Conservation (phyloP, 176 grass and related monocot species). For the Eragrostis nindensis region DNA sequence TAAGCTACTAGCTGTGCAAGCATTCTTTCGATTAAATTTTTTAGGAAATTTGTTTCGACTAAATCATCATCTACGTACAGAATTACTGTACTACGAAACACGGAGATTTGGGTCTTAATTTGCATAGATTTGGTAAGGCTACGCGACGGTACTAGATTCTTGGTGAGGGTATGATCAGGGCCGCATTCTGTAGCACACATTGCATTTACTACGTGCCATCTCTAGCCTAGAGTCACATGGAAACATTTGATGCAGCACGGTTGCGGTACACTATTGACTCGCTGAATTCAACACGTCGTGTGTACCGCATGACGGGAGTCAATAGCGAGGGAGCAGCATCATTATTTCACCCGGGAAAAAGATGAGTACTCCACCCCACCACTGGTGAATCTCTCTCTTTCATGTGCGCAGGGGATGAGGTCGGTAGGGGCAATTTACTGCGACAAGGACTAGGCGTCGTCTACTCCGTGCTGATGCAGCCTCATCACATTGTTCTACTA, state of each 20-base stretch:
- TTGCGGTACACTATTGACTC: constrained; percentile 15
- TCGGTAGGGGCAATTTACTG: constrained; percentile 40
- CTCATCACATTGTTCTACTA: not conserved
- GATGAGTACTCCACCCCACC: not conserved
- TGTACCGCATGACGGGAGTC: constrained; percentile 33
- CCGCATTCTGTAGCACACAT: not conserved
- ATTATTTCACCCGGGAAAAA: constrained; percentile 32
- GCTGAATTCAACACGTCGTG: constrained; percentile 36
- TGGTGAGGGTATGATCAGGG: not conserved
- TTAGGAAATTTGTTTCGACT: too few species aligned
- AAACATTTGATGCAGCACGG: constrained; percentile 44
- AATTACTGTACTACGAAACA: not conserved
- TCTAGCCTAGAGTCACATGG: constrained; percentile 46
- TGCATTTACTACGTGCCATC: not conserved
- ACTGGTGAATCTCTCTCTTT: not conserved
- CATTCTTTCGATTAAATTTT: not conserved
- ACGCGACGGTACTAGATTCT: not conserved
- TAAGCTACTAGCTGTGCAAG: not conserved
- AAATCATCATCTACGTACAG: not conserved
- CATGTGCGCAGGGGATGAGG: constrained; percentile 36
- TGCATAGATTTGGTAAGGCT: not conserved
- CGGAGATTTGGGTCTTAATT: constrained; percentile 4
- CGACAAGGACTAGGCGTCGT: not conserved
- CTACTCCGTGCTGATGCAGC: constrained; percentile 7
- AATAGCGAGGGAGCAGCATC: not conserved